A percentile compares a stretch with the other conserved stretches of the same genome.
phyloP scores from a whole-genome alignment of 2,329 filamentous ascomycete genomes.

The Ascochyta fabae region DNA sequence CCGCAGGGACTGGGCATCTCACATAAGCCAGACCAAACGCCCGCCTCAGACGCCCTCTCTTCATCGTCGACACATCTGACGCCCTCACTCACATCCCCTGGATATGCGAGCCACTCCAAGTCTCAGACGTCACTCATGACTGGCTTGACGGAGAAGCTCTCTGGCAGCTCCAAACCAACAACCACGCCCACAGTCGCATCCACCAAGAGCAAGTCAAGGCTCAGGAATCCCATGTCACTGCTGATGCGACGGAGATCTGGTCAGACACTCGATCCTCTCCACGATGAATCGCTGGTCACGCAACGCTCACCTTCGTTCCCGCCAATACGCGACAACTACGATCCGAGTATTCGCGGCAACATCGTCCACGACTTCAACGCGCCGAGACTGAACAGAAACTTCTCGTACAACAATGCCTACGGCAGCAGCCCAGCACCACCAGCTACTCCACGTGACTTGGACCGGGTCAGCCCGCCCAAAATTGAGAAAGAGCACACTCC shows the following conservation, averaged over 20 bases:
- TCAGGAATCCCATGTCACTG: conserved; percentile 67
- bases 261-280: conserved; percentile 54
- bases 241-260: conserved; percentile 64
- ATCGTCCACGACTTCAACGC: conserved; percentile 71
- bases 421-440: conserved; percentile 20
- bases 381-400: conserved; percentile 58
- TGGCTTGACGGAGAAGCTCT: conserved; percentile 41
- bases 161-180: conserved; percentile 29
- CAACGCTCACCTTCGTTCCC: conserved; percentile 53
- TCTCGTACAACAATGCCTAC: conserved; percentile 44
- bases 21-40: conserved; percentile 28
- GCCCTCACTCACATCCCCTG: conserved; percentile 31
- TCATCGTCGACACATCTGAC: conserved; percentile 31
- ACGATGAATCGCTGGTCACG: conserved; percentile 60
- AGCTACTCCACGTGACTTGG: conserved; percentile 23
- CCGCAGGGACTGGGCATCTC: conserved; percentile 34
- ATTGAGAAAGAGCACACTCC: conserved; percentile 59
- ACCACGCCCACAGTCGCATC: conserved; percentile 28
- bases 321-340: conserved; percentile 65
- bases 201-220: conserved; percentile 55
- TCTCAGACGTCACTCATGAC: conserved; percentile 45
- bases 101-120: conserved; percentile 38
- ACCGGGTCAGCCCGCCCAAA: conserved; percentile 43
- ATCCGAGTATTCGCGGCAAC: conserved; percentile 67
- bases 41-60: conserved; percentile 24